Conservation (phyloP, 2,329 filamentous ascomycete genomes). For the Colletotrichum simmondsii region DNA sequence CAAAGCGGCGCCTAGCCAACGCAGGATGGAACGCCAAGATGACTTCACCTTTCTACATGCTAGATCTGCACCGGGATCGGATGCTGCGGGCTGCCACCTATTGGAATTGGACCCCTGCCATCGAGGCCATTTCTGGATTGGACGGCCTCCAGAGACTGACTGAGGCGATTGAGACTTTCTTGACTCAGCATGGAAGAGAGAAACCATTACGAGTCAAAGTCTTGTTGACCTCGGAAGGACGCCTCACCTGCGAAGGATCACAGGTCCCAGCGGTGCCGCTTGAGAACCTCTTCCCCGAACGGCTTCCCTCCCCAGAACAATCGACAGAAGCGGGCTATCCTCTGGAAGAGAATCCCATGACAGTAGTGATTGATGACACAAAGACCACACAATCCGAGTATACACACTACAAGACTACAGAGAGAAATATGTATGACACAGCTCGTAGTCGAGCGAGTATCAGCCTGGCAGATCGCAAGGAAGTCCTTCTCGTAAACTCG, state of each 20-base stretch:
- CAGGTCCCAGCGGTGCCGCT: conserved; percentile 49
- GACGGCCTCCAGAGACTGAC: conserved; percentile 55
- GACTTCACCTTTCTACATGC: conserved; percentile 79
- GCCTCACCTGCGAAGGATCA: conserved; percentile 48
- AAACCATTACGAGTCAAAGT: conserved; percentile 64
- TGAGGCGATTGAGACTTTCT: conserved; percentile 43
- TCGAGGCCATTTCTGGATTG: conserved; percentile 56
- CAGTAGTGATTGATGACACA: conserved; percentile 56
- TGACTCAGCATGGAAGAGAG: conserved; percentile 42
- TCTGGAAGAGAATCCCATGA: conserved; percentile 47
- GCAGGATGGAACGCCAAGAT: conserved; percentile 64
- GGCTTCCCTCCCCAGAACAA: conserved; percentile 58
- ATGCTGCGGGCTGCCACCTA: conserved; percentile 72
- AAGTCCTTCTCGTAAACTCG: conserved; percentile 80
- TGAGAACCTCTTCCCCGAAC: conserved; percentile 67
- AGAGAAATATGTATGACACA: conserved; percentile 75
- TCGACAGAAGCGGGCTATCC: conserved; percentile 40
- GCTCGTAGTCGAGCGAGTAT: conserved; percentile 74
- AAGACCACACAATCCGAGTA: conserved; percentile 65
- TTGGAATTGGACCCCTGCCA: conserved; percentile 64
- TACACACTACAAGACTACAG: conserved; percentile 88
- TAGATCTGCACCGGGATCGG: conserved; percentile 81
- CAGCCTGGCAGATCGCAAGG: conserved; percentile 60
- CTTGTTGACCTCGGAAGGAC: conserved; percentile 61
- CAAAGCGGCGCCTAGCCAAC: conserved; percentile 48